Evolutionary conservation across 345 rosid genomes (phyloP).

Genomic region (Ailanthus altissimus): DNA sequence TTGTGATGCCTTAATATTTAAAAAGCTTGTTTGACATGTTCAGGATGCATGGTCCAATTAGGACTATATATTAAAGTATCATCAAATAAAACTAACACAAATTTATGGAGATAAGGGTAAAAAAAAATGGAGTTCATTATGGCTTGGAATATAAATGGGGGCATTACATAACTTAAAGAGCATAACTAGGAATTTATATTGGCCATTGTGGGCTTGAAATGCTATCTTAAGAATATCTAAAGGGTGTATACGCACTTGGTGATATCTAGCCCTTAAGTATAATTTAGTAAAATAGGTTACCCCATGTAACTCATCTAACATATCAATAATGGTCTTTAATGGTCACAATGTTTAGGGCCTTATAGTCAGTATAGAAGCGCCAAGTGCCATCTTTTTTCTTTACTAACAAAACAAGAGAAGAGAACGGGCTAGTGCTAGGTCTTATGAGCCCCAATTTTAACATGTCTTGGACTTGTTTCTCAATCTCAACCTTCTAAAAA

Average conservation of each 20-base stretch:
- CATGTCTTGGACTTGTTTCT: no score
- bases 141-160: no score
- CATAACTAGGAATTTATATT: not conserved
- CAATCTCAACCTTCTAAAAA: no score
- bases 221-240: not conserved
- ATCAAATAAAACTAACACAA: not conserved
- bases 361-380: no score
- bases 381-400: no score
- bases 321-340: no score
- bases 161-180: no score
- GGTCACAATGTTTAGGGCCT: no score
- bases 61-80: not conserved
- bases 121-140: no score
- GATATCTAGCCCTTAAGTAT: not conserved
- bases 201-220: not conserved
- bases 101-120: not conserved
- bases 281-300: constrained; percentile 14
- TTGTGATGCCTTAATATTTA: not conserved
- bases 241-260: not conserved
- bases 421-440: no score
- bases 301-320: not conserved
- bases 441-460: no score
- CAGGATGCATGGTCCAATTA: not conserved
- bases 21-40: not conserved
- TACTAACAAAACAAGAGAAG: no score